These are phyloP conservation scores for Fusarium zealandicum DNA, from an alignment of 2,329 filamentous ascomycete genomes.

Conservation along the genomic window DNA sequence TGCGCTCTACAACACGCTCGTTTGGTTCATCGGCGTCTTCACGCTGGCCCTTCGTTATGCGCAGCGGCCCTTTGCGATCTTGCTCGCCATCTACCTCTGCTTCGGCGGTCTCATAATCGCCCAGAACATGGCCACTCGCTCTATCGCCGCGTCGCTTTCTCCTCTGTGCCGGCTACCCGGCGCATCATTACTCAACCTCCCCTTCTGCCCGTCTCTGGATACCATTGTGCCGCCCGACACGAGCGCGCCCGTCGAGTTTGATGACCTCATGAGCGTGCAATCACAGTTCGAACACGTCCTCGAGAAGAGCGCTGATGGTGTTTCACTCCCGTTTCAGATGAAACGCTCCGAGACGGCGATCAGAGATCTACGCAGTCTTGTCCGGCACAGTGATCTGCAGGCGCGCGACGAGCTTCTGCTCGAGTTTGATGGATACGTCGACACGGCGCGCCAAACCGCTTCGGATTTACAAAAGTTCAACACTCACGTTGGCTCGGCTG, in stretches of 20 bases:
- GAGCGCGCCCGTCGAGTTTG: conserved; percentile 67
- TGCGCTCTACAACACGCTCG: conserved; percentile 49
- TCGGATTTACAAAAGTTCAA: conserved; percentile 78
- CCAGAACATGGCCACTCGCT: conserved; percentile 68
- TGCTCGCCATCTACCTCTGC: conserved; percentile 67
- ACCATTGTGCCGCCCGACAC: conserved; percentile 38
- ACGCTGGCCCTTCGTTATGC: conserved; percentile 66
- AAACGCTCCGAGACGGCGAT: conserved; percentile 78
- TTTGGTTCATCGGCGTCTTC: conserved; percentile 64
- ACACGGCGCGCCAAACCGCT: conserved; percentile 69
- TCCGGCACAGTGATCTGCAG: conserved; percentile 73
- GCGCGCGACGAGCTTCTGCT: conserved; percentile 74
- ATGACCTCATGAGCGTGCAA: conserved; percentile 77
- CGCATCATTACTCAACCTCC: conserved; percentile 64
- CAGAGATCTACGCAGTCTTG: conserved; percentile 75
- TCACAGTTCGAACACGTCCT: conserved; percentile 79
- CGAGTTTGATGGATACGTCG: conserved; percentile 80
- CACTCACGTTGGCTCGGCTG: conserved; percentile 73
- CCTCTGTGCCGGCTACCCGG: conserved; percentile 76
- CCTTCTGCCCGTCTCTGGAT: conserved; percentile 63
- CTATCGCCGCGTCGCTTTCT: conserved; percentile 67
- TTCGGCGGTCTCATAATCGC: conserved; percentile 65
- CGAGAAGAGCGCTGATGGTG: conserved; percentile 69
- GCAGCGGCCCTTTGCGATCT: conserved; percentile 69
- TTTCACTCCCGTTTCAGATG: conserved; percentile 78